Evolutionary conservation across 169 alveolate species (phyloP), one percentile per base, ranked within the genome.

Genomic region (Cryptosporidium meleagridis): DNA sequence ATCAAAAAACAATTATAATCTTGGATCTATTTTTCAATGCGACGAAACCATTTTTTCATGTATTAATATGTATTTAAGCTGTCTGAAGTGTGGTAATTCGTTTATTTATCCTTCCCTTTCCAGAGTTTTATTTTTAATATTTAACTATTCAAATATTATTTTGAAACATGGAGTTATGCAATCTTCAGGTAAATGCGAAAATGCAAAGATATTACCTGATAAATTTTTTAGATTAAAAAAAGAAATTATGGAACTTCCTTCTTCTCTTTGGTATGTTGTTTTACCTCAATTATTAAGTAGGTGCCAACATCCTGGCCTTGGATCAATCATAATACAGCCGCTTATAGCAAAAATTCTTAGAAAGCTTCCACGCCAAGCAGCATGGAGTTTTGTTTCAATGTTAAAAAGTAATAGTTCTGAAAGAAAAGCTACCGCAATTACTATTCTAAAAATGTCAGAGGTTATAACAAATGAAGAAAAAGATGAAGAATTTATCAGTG

Each of bases 201-300:
- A 80, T 44, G 16, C 23, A n/a, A 80, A 39, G 69, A 31, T 33
- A 3, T 12, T 44, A 14, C 62, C 75, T 12, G 89, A 80, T 29
- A 21, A 55, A 26, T 45, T 80, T 16, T 29, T 31, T 44, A 61
- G 59, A 80, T 59, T 80, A 65, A 80, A 67, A 33, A 80, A 33
- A 8, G 89, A 80, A 41, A 39, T 80, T 7, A 37, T 65, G 44
- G 26, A 29, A 1, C 68, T 80, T n/a, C 53, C 89, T 21, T 29
- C 89, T 4, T 23, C 69, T 44, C 75, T 80, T 31, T 92, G 95
- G 95, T 92, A 92, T 29, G 52, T 91, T 7, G 94, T 92, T 39
- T 48, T 92, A 4, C 91, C 95, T 23, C 95, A 92, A 59, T 69
- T 92, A 21, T 45, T 92, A 75, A 92, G 95, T 72, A 53, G 95